Evolutionary conservation across 1,284 basidiomycete species (phyloP), one percentile per base, ranked within the genome.

Genomic region (Boletus mariae): DNA sequence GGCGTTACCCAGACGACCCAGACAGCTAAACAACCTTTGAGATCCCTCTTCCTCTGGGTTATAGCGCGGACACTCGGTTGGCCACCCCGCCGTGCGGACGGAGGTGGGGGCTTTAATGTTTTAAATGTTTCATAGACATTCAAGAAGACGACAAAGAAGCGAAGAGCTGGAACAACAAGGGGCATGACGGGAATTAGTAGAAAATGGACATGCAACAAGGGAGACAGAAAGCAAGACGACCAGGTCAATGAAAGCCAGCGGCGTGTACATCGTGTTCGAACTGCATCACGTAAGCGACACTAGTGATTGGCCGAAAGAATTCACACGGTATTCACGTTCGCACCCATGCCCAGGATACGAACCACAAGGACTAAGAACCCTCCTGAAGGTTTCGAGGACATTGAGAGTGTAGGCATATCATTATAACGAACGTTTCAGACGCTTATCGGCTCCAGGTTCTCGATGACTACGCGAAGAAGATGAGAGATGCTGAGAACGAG

Each of bases 401-500:
- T 98, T 52, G 94, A 96, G 68, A 71, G 75, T 45, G 89, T 89
- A 64, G 38, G 82, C 68, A 37, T 32, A 2, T 26, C 5, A 13
- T 53, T 26, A 45, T 26, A 17, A 40, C 11, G 31, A 43, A 23
- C 15, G 11, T 41, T 38, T 20, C 25, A 17, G 32, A 15, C 8
- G 45, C 54, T 68, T 20, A 60, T 28, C 45, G 51, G 12, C 44
- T 47, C 38, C 70, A 94, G 87, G 85, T 95, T 58, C 84, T 96
- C 59, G 92, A 95, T 64, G 93, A 96, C 73, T 96, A 95, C 69
- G 90, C 92, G 45, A 92, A 92, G 79, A 95, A 94, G 78, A 96
- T 96, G 94, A 80, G 94, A 58, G 93, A 96, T 70, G 95, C 94
- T 10, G 97, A 99, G 80, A 97, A 94, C 65, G 95, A 98, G 74